Percentiles rank a stretch among this genome's conserved stretches.
Evolutionary conservation across 2,329 filamentous ascomycete species (phyloP).

Genomic region (Aureobasidium sp.): DNA sequence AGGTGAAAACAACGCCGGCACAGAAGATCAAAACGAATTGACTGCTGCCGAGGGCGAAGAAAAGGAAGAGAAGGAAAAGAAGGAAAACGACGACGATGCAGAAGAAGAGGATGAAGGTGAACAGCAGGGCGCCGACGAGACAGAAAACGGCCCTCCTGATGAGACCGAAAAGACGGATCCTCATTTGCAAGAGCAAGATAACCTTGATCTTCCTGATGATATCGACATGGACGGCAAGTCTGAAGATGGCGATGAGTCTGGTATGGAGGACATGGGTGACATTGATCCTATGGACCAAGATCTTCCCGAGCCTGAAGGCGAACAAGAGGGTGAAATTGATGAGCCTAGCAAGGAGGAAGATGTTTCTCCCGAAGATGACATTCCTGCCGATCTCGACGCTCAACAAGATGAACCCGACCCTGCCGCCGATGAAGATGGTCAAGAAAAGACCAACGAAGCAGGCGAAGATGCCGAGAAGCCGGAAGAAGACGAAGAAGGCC

Average conservation of each 20-base stretch:
- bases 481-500: constrained; percentile 15
- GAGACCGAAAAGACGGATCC: constrained; percentile 62
- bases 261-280: constrained; percentile 20
- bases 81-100: constrained; percentile 53
- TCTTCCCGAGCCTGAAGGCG: constrained; percentile 18
- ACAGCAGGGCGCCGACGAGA: constrained; percentile 34
- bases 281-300: constrained; percentile 22
- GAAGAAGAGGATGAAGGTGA: constrained; percentile 45
- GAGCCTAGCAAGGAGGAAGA: constrained; percentile 23
- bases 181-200: constrained; percentile 73
- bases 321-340: constrained; percentile 22
- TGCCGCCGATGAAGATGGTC: constrained; percentile 40
- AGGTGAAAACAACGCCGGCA: constrained; percentile 51
- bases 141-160: constrained; percentile 60
- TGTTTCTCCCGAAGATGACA: constrained; percentile 17
- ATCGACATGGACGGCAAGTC: constrained; percentile 67
- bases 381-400: constrained; percentile 49
- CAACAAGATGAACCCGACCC: constrained; percentile 41
- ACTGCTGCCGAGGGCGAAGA: constrained; percentile 43
- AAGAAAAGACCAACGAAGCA: constrained; percentile 40
- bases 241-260: constrained; percentile 36
- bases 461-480: constrained; percentile 34
- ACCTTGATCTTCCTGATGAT: constrained; percentile 78
- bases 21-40: constrained; percentile 41
- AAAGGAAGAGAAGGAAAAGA: constrained; percentile 46